These are phyloP conservation scores for Coemansia aciculifera DNA, from an alignment of 192 early-diverging fungal species.

Conservation along the genomic window DNA sequence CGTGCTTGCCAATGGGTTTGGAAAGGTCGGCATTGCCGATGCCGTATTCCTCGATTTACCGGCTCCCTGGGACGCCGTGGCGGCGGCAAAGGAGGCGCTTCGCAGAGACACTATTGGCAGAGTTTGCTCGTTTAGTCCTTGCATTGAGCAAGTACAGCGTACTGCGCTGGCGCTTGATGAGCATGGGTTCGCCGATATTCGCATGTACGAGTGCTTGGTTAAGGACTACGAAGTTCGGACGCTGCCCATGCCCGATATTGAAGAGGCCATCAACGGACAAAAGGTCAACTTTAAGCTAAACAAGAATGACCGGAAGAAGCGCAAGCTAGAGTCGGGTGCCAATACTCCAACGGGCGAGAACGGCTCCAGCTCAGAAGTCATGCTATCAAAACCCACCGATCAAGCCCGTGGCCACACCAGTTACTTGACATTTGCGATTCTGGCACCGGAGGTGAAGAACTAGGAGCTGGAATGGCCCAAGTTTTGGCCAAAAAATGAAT, in stretches of 20 bases:
- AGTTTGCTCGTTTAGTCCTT: constrained; percentile 94
- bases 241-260: constrained; percentile 64
- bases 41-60: constrained; percentile 97
- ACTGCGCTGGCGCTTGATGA: constrained; percentile 77
- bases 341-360: neutral
- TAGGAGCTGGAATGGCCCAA: neutral
- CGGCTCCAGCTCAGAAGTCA: constrained; percentile 28
- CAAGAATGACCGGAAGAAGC: constrained; percentile 36
- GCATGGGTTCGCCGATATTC: constrained; percentile 85
- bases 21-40: constrained; percentile 65
- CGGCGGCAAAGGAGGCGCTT: constrained; percentile 80
- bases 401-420: constrained; percentile 84
- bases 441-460: constrained; percentile 23
- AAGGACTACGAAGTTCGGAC: constrained; percentile 72
- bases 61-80: constrained; percentile 93
- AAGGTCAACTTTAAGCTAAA: constrained; percentile 39
- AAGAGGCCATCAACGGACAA: constrained; percentile 59
- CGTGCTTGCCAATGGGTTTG: constrained; percentile 80
- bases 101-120: constrained; percentile 76
- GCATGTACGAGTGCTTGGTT: constrained; percentile 93
- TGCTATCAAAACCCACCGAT: constrained; percentile 66
- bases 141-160: constrained; percentile 91
- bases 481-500: neutral
- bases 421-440: constrained; percentile 86
- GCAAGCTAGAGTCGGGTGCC: constrained; percentile 21